Conservation (phyloP, 352 stramenopile species). For the Plasmopara viticola region DNA sequence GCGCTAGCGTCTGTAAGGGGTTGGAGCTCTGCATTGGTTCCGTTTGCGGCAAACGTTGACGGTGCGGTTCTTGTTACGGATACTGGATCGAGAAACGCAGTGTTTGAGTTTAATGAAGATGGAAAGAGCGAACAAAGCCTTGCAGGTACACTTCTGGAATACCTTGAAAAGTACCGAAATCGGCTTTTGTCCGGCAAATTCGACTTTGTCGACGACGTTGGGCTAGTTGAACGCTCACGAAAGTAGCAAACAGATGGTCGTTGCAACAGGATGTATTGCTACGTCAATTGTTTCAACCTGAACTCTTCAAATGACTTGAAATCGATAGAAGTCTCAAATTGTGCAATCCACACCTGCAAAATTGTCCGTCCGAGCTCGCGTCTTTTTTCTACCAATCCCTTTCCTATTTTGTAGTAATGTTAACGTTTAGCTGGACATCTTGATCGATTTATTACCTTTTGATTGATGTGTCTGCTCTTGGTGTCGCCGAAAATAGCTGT, state of each 20-base stretch:
- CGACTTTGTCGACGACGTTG: constrained; percentile 80
- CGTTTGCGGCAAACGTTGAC: constrained; percentile 69
- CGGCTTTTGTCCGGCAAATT: constrained; percentile 73
- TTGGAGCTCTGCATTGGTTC: constrained; percentile 58
- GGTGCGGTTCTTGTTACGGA: constrained; percentile 60
- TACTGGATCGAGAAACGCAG: constrained; percentile 39
- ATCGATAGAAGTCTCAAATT: too few relatives aligned
- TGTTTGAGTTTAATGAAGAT: constrained; percentile 68
- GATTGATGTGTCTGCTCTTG: too few relatives aligned
- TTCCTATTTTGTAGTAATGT: too few relatives aligned
- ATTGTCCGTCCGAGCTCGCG: too few relatives aligned
- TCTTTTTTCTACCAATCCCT: too few relatives aligned
- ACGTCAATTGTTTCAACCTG: too few relatives aligned
- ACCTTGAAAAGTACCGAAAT: constrained; percentile 76
- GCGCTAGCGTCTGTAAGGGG: constrained; percentile 34
- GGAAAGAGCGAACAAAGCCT: constrained; percentile 41
- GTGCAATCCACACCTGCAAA: too few relatives aligned
- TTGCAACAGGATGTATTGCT: too few relatives aligned
- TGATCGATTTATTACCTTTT: too few relatives aligned
- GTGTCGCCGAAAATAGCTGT: too few relatives aligned
- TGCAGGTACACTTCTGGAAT: constrained; percentile 51
- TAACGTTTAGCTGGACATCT: too few relatives aligned
- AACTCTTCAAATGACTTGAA: too few relatives aligned
- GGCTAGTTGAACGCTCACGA: constrained; percentile 64
- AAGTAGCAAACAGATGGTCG: constrained; percentile 26